Evolutionary conservation across 1,284 basidiomycete species (phyloP).

Genomic region (Gymnopus androsaceus): DNA sequence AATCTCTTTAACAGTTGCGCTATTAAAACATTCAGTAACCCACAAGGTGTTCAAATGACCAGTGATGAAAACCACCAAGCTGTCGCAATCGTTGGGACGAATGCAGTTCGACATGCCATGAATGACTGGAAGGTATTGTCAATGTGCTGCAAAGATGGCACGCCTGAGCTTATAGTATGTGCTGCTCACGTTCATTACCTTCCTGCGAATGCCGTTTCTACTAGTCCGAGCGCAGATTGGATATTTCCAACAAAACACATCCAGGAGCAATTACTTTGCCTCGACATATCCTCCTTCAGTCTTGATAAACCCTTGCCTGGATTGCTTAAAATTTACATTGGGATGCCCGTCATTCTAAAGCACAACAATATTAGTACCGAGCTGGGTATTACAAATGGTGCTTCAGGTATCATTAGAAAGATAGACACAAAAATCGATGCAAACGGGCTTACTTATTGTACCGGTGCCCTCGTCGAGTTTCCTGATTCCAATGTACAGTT

Average conservation of each 20-base stretch:
- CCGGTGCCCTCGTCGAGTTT: constrained; percentile 28
- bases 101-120: constrained; percentile 20
- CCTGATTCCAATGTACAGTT: constrained; percentile 23
- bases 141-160: neutral
- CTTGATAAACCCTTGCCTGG: constrained; percentile 13
- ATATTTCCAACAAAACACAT: neutral
- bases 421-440: neutral
- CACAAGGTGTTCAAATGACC: neutral
- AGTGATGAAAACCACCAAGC: neutral
- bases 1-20: neutral
- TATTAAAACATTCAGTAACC: neutral
- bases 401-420: constrained; percentile 18
- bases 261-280: constrained; percentile 2
- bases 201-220: neutral
- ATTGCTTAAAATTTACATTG: constrained; percentile 22
- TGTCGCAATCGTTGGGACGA: constrained; percentile 16
- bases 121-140: constrained; percentile 20
- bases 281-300: neutral
- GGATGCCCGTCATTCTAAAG: constrained; percentile 32
- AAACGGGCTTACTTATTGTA: constrained; percentile 1
- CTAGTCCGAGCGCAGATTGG: neutral
- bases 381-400: constrained; percentile 32
- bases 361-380: constrained; percentile 30
- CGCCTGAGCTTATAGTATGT: neutral
- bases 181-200: neutral